These are phyloP conservation scores for Xerocomellus amylosporus DNA, from an alignment of 768 basidiomycete genomes.

Conservation along the genomic window DNA sequence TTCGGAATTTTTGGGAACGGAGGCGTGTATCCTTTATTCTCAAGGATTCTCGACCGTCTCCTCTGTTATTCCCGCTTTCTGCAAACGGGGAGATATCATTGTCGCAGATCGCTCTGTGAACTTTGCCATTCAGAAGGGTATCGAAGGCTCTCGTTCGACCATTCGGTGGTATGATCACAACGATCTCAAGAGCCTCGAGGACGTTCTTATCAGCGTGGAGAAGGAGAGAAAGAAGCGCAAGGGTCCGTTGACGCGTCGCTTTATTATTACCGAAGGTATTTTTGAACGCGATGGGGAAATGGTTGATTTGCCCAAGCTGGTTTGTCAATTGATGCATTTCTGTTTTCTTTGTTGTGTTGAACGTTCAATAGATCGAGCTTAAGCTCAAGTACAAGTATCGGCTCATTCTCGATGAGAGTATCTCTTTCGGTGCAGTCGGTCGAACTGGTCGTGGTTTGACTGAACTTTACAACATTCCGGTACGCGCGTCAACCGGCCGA, in stretches of 20 bases:
- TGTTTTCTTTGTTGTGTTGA: neutral
- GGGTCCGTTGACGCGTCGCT: slow-evolving; percentile 79
- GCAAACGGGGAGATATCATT: slow-evolving; percentile 96
- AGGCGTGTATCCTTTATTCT: slow-evolving; percentile 87
- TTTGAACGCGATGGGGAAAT: slow-evolving; percentile 94
- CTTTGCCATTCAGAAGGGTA: slow-evolving; percentile 93
- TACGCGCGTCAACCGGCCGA: slow-evolving; percentile 37
- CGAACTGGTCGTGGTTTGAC: slow-evolving; percentile 93
- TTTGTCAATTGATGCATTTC: slow-evolving; percentile 37
- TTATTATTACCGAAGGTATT: slow-evolving; percentile 96
- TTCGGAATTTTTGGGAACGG: slow-evolving; percentile 86
- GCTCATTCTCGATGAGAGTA: slow-evolving; percentile 88
- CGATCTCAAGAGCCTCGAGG: slow-evolving; percentile 86
- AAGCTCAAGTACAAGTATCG: slow-evolving; percentile 96
- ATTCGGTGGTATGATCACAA: slow-evolving; percentile 97
- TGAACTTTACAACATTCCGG: slow-evolving; percentile 91
- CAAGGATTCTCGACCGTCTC: slow-evolving; percentile 91
- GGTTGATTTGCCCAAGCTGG: slow-evolving; percentile 88
- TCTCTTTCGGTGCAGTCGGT: slow-evolving; percentile 92
- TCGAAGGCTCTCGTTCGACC: slow-evolving; percentile 88
- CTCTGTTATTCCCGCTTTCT: slow-evolving; percentile 95
- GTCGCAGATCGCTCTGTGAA: slow-evolving; percentile 98
- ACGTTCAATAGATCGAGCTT: slow-evolving; percentile 71
- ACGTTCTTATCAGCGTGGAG: slow-evolving; percentile 76
- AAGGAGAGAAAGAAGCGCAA: slow-evolving; percentile 87